These are phyloP conservation scores for Talaromyces atroroseus DNA, from an alignment of 2,329 filamentous ascomycete genomes.

Conservation along the genomic window DNA sequence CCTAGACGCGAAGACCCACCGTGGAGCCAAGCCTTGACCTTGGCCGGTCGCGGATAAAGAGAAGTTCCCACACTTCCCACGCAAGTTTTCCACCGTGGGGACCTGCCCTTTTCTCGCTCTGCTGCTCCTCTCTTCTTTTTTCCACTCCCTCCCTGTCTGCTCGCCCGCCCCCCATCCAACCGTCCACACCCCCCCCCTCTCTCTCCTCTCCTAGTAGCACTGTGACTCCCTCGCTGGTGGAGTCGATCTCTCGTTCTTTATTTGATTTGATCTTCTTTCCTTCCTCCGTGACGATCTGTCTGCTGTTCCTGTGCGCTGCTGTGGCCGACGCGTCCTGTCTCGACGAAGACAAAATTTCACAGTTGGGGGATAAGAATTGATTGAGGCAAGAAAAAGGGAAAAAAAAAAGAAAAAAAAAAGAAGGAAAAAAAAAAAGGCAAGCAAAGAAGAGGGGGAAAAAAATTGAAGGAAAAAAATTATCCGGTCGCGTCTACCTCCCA, in stretches of 20 bases:
- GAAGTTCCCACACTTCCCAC: constrained; percentile 32
- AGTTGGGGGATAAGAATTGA: background rate
- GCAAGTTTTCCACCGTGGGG: constrained; percentile 37
- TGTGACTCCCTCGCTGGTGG: constrained; percentile 10
- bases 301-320: background rate
- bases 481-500: constrained; percentile 5
- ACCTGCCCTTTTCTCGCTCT: constrained; percentile 21
- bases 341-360: background rate
- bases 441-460: background rate
- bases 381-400: background rate
- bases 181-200: background rate
- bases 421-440: background rate
- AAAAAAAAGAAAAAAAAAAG: background rate
- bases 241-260: constrained; percentile 15
- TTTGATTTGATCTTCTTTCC: background rate
- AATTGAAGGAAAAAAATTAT: background rate
- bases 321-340: background rate
- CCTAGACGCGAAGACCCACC: constrained; percentile 36
- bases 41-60: constrained; percentile 38
- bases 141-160: background rate
- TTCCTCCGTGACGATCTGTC: background rate
- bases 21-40: constrained; percentile 34
- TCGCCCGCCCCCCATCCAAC: background rate
- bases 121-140: background rate
- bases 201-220: background rate